Conservation (phyloP, 345 rosid species). For the Tarenaya hassleriana region DNA sequence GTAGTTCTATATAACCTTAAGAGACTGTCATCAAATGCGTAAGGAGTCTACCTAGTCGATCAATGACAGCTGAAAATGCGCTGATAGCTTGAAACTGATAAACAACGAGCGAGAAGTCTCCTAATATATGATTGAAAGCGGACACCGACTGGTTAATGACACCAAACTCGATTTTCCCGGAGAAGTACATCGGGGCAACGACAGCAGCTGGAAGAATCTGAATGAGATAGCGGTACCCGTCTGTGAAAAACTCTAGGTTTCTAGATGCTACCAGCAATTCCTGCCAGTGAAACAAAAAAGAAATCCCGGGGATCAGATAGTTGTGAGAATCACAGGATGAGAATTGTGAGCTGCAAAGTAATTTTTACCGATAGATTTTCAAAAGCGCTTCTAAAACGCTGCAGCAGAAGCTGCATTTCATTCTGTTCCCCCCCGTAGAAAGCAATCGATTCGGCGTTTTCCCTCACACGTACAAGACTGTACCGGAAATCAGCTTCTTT, state of each 20-base stretch:
- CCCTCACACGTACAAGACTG: constrained; percentile 92
- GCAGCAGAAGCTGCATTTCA: constrained; percentile 79
- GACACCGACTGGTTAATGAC: constrained; percentile 96
- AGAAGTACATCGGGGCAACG: constrained; percentile 96
- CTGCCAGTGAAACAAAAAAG: constrained; percentile 34
- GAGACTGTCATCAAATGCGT: constrained; percentile 13
- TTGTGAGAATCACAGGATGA: background rate
- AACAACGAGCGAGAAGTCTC: constrained; percentile 88
- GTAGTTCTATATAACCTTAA: constrained; percentile 3
- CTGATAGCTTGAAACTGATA: constrained; percentile 94
- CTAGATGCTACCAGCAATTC: constrained; percentile 85
- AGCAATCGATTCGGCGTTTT: constrained; percentile 95
- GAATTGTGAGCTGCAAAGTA: background rate
- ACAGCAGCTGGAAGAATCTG: constrained; percentile 98
- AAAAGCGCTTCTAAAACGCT: constrained; percentile 84
- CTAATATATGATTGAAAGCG: constrained; percentile 92
- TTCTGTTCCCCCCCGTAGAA: constrained; percentile 91
- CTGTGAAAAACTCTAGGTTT: constrained; percentile 95
- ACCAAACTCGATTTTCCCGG: constrained; percentile 97
- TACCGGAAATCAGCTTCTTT: constrained; percentile 97
- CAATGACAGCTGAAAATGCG: constrained; percentile 97
- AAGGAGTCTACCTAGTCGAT: constrained; percentile 67
- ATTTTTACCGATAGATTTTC: constrained; percentile 63
- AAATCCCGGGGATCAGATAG: constrained; percentile 13
- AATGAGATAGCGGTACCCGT: constrained; percentile 87